phyloP scores from a whole-genome alignment of 495 filamentous ascomycete genomes.

The Tuber magnatum region DNA sequence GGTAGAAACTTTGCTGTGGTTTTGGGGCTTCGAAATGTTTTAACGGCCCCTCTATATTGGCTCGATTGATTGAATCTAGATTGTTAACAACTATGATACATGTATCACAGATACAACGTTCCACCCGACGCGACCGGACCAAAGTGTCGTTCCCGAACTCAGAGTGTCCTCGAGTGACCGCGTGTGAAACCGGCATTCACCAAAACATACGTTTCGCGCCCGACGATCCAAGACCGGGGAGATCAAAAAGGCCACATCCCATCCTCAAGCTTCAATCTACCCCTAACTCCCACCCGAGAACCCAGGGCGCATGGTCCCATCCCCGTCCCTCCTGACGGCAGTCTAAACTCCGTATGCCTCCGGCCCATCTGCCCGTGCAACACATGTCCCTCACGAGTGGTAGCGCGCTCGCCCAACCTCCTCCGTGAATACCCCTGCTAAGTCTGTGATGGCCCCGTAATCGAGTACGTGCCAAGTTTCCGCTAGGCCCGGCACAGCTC shows the following conservation, averaged over 20 bases:
- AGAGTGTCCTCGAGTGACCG: not conserved
- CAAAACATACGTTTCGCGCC: not conserved
- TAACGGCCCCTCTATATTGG: not conserved
- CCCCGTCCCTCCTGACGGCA: not conserved
- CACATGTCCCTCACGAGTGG: slow-evolving; percentile 8
- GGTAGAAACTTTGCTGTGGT: not conserved
- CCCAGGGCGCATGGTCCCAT: slow-evolving; percentile 2
- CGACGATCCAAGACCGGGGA: not conserved
- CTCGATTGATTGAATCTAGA: not conserved
- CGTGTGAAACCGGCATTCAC: not conserved
- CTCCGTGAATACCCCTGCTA: slow-evolving; percentile 13
- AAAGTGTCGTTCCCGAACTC: not conserved
- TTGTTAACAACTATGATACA: not conserved
- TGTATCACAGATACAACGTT: not conserved
- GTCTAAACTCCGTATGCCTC: not conserved
- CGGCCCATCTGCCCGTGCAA: not conserved
- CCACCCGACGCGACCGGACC: not conserved
- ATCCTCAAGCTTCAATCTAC: slow-evolving; percentile 3
- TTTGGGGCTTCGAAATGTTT: not conserved
- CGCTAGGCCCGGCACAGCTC: slow-evolving; percentile 9
- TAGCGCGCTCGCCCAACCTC: slow-evolving; percentile 10
- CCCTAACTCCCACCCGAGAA: slow-evolving; percentile 2
- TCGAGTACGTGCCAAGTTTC: slow-evolving; percentile 15
- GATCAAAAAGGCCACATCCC: not conserved
- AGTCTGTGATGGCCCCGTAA: slow-evolving; percentile 14